Evolutionary conservation across 1,139 yeast species (phyloP).

Genomic region (Casaregolazyma lundiana): DNA sequence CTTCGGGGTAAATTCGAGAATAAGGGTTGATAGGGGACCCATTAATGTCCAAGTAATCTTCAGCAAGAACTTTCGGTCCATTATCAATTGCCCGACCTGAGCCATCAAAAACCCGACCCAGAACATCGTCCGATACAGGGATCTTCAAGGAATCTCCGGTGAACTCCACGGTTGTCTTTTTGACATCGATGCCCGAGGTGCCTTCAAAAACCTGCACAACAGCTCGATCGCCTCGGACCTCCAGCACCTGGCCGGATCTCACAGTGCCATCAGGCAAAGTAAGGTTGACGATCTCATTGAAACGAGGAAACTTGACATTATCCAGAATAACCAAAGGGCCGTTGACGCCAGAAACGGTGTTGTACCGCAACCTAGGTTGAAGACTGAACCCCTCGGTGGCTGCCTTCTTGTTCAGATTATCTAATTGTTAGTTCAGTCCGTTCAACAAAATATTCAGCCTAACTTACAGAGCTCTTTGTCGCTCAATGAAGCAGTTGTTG

Average conservation of each 20-base stretch:
- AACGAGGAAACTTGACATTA: slow-evolving; percentile 94
- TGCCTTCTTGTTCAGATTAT: slow-evolving; percentile 83
- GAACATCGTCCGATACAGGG: slow-evolving; percentile 93
- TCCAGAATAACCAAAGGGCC: slow-evolving; percentile 97
- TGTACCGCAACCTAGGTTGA: slow-evolving; percentile 85
- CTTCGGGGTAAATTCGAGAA: slow-evolving; percentile 98
- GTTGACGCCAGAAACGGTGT: slow-evolving; percentile 96
- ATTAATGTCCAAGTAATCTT: slow-evolving; percentile 94
- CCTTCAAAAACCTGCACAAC: slow-evolving; percentile 99
- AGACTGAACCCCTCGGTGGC: slow-evolving; percentile 87
- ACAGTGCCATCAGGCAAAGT: slow-evolving; percentile 92
- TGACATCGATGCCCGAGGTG: slow-evolving; percentile 95
- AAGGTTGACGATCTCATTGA: slow-evolving; percentile 91
- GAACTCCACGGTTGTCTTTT: slow-evolving; percentile 94
- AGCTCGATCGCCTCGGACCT: slow-evolving; percentile 95
- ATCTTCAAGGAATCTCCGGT: slow-evolving; percentile 91
- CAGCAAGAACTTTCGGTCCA: slow-evolving; percentile 98
- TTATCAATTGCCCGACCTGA: slow-evolving; percentile 98
- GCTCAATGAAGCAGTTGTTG: slow-evolving; percentile 11
- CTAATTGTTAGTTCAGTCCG: slow-evolving; percentile 22
- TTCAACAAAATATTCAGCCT: background rate
- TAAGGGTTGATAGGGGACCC: slow-evolving; percentile 98
- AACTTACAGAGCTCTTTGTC: slow-evolving; percentile 19
- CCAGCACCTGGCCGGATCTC: slow-evolving; percentile 97
- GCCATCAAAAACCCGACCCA: slow-evolving; percentile 98